Conservation (phyloP, 768 basidiomycete genomes). For the Paxillus ammoniavirescens region DNA sequence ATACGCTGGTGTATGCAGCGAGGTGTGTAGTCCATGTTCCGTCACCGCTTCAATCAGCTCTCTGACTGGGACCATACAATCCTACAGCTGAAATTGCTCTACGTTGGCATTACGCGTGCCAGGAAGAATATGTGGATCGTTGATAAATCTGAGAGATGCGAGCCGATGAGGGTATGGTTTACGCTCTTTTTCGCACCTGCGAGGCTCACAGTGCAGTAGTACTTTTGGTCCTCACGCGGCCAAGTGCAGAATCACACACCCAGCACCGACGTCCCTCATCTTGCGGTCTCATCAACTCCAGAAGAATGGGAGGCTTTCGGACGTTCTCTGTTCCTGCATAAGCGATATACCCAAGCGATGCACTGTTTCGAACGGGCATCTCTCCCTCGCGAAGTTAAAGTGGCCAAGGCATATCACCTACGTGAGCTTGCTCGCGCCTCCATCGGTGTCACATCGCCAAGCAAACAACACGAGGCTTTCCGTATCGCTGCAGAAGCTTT, state of each 20-base stretch:
- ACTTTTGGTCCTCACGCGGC: slow-evolving; percentile 46
- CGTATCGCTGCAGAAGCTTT: slow-evolving; percentile 50
- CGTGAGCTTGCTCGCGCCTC: slow-evolving; percentile 47
- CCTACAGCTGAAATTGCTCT: slow-evolving; percentile 59
- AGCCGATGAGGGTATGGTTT: slow-evolving; percentile 53
- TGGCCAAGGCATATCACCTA: slow-evolving; percentile 53
- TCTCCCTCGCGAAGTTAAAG: slow-evolving; percentile 38
- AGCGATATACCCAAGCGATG: slow-evolving; percentile 50
- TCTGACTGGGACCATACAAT: not conserved
- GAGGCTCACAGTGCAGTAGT: slow-evolving; percentile 30
- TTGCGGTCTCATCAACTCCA: slow-evolving; percentile 52
- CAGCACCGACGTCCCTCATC: slow-evolving; percentile 45
- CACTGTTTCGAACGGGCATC: slow-evolving; percentile 52
- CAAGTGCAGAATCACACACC: slow-evolving; percentile 51
- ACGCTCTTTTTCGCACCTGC: too few relatives aligned
- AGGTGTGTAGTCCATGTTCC: slow-evolving; percentile 37
- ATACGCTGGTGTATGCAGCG: slow-evolving; percentile 56
- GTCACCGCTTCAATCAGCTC: not conserved
- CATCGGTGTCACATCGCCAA: slow-evolving; percentile 23
- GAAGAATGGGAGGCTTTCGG: slow-evolving; percentile 48
- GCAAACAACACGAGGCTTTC: slow-evolving; percentile 37
- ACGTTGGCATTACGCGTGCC: slow-evolving; percentile 71
- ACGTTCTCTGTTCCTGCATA: slow-evolving; percentile 35
- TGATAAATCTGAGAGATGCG: slow-evolving; percentile 54
- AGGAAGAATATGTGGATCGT: slow-evolving; percentile 72